Conservation (phyloP, 106 monocot species). For the Dendrobium huoshanense region DNA sequence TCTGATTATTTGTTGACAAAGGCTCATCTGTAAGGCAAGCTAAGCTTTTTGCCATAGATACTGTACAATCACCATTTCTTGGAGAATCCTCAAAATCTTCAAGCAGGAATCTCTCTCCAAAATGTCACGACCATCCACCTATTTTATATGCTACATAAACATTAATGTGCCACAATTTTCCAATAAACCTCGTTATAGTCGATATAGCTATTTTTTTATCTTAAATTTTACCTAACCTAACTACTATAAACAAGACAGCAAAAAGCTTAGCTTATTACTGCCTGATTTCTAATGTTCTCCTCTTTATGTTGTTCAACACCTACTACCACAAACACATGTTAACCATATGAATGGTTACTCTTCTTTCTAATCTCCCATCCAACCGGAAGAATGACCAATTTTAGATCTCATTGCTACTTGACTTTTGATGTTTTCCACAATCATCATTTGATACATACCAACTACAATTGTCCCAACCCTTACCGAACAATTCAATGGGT, state of each 20-base stretch:
- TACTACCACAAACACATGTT: too few relatives aligned
- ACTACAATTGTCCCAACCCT: too few relatives aligned
- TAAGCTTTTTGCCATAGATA: slow-evolving; percentile 76
- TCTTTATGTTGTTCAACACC: not conserved
- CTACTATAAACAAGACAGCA: not conserved
- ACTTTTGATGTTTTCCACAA: too few relatives aligned
- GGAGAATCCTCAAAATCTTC: slow-evolving; percentile 21
- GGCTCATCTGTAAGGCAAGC: slow-evolving; percentile 66
- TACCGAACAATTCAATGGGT: too few relatives aligned
- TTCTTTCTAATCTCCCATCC: too few relatives aligned
- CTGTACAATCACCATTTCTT: not conserved
- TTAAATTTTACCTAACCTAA: not conserved
- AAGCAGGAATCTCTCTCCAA: slow-evolving; percentile 6
- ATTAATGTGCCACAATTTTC: not conserved
- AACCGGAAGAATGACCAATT: too few relatives aligned
- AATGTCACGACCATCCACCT: not conserved
- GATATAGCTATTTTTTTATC: not conserved
- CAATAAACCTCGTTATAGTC: too few relatives aligned
- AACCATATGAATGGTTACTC: too few relatives aligned
- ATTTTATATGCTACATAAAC: slow-evolving; percentile 9
- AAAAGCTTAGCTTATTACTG: too few relatives aligned
- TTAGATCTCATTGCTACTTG: too few relatives aligned
- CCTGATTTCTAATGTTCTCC: too few relatives aligned
- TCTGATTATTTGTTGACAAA: slow-evolving; percentile 10
- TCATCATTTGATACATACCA: too few relatives aligned